Base-by-base conservation (phyloP, 805 yeast species). In the Monosporozyma siamensis region DNA sequence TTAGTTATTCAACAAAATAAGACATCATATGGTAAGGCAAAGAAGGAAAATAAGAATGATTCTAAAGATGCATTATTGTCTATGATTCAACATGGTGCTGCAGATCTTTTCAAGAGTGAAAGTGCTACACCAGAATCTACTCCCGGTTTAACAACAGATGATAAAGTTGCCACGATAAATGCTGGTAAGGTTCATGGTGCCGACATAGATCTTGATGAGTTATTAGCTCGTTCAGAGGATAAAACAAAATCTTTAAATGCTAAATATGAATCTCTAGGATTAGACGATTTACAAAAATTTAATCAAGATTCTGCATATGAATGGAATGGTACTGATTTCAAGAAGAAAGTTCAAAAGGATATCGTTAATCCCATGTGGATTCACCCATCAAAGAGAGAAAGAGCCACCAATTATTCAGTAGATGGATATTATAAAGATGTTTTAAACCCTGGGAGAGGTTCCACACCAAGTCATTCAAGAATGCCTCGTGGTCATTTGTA, bases 351-450 rank as follows among this genome's bases (percentile, higher is more conserved):
- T 3, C 63, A 67, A n/a, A 63, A 70, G 23, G 70, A 71, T 10
- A 66, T 72, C 31, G 67, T 75, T 17, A 72, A 70, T 45, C 75
- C 78, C 44, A 71, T 72, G 18, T 85, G 94, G 90, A 80, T 89
- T 50, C 80, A 84, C 44, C 94, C 95, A 4, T 76, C 92, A 2
- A 87, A 86, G 58, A 73, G 92, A 65, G 92, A 82, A 59, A 71
- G 92, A 50, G 82, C 82, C 56, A 85, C 81, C 50, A 87, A 87
- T 55, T 89, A 89, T 61, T 79, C 87, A 1, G 81, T 90, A 49
- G 96, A 89, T 61, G 79, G 79, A 63, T 89, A 89, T 62, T 84
- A 84, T 62, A 81, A 82, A 59, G 90, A 80, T 56, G 88, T 82
- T 8, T 66, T 89, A 53, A 77, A 80, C 51, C 87, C 90, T 5